Conservation (phyloP, 371 early-diverging fungal genomes). For the Rhizopus microsporus region DNA sequence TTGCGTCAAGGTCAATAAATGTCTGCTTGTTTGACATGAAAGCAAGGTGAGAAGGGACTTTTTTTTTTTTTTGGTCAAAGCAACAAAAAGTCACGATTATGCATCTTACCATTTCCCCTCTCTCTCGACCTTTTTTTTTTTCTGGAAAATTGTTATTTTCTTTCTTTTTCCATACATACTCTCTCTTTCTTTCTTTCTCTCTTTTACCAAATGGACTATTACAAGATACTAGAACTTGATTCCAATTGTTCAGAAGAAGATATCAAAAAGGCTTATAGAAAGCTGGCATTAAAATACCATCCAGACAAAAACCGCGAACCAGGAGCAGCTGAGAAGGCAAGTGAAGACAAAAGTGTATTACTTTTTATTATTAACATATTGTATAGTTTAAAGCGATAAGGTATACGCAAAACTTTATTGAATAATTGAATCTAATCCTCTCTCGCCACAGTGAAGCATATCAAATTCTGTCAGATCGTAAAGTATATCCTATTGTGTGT, state of each 20-base stretch:
- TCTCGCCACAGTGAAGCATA: conserved; percentile 19
- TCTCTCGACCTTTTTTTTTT: conserved; percentile 8
- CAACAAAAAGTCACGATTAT: conserved; percentile 1
- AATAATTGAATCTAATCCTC: not conserved
- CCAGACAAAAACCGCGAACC: conserved; percentile 74
- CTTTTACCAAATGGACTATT: conserved; percentile 66
- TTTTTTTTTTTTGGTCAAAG: no score
- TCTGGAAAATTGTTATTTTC: no score
- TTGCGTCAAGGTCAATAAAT: no score
- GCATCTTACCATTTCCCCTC: conserved; percentile 20
- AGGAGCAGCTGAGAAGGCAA: conserved; percentile 27
- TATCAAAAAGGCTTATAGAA: conserved; percentile 93
- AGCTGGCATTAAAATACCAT: conserved; percentile 79
- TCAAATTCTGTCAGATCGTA: conserved; percentile 26
- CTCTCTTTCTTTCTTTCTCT: not conserved
- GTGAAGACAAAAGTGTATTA: conserved; percentile 76
- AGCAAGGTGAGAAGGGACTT: no score
- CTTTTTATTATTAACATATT: not conserved
- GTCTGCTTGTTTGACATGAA: no score
- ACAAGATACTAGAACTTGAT: conserved; percentile 85
- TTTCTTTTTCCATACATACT: no score
- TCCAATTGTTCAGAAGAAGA: conserved; percentile 77
- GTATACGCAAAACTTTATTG: conserved; percentile 1
- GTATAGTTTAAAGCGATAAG: conserved; percentile 22
- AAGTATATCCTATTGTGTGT: not conserved